A percentile compares a stretch with the other conserved stretches of the same genome.
Conservation (phyloP, 306 rosid species). For the Echinosophora koreensis region DNA sequence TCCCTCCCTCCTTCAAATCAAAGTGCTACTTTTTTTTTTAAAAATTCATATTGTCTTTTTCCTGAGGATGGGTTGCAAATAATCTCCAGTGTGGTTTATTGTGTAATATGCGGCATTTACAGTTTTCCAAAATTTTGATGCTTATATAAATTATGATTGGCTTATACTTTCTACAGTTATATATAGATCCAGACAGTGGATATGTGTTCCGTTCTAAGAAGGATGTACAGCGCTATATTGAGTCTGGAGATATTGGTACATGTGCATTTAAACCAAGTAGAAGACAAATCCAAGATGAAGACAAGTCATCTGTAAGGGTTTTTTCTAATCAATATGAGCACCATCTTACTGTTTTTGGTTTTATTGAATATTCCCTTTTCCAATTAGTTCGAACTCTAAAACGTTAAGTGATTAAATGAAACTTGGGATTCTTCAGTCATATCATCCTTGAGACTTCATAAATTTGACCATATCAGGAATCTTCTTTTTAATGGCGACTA, state of each 20-base stretch:
- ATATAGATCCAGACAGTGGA: slow-evolving; percentile 57
- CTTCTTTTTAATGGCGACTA: slow-evolving; percentile 6
- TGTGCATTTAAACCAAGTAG: slow-evolving; percentile 47
- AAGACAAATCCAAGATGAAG: slow-evolving; percentile 50
- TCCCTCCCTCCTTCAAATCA: background rate
- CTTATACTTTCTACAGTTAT: slow-evolving; percentile 53
- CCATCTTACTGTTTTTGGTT: slow-evolving; percentile 22
- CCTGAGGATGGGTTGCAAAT: slow-evolving; percentile 32
- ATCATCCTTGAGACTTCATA: slow-evolving; percentile 8
- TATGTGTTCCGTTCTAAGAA: slow-evolving; percentile 57
- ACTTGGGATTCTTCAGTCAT: slow-evolving; percentile 37
- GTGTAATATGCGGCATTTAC: slow-evolving; percentile 27
- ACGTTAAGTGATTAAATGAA: slow-evolving; percentile 2
- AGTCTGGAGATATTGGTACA: slow-evolving; percentile 49
- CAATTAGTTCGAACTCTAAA: slow-evolving; percentile 33
- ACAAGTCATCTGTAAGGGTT: slow-evolving; percentile 47
- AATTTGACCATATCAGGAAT: slow-evolving; percentile 33
- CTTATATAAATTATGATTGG: slow-evolving; percentile 40
- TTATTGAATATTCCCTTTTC: slow-evolving; percentile 38
- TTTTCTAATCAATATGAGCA: slow-evolving; percentile 27
- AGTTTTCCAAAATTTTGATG: slow-evolving; percentile 31
- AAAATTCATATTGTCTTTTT: background rate
- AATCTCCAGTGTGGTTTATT: slow-evolving; percentile 14
- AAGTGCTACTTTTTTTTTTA: background rate
- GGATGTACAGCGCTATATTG: slow-evolving; percentile 56